Evolutionary conservation across 129 eudicot species (phyloP), one percentile per base, ranked within the genome.

Genomic region (Chrysanthemum makinoi): DNA sequence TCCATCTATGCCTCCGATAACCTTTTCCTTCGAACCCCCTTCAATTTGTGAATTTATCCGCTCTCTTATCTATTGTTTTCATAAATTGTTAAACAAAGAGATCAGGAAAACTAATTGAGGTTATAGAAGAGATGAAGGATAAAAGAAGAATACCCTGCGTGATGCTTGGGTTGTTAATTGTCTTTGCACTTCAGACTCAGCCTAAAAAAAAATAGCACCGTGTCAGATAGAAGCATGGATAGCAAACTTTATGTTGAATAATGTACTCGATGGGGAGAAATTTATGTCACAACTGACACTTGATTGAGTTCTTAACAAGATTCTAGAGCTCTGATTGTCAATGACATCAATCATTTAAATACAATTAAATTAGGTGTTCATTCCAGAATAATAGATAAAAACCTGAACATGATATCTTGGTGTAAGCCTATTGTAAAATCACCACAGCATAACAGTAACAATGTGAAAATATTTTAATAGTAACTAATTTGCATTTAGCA

Each of bases 91-190:
- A 65, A 71, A 65, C 6, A 46, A 14, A 64, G 39, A 43, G 33
- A 3, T 54, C 1, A 0, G 8, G 0, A 53, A 15, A 17, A 71
- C 47, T 18, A 4, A 55, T 28, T 49, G 53, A 65, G 56, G 3
- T 5, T 77, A 62, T 61, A 16, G 2, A 52, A 62, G 15, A 64
- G 43, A 54, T 11, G 52, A 39, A 47, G 39, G 67, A 69, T 20
- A 64, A 28, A 78, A 54, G 61, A 43, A 64, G 53, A 60, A 71
- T 55, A 64, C 81, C 77, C 77, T 78, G 67, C 81, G 77, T 12
- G 73, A 78, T 54, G 77, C 81, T 65, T 78, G 81, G 33, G 77
- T 78, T 26, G 81, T 78, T 70, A 78, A 71, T 63, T 78, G 77
- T 47, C 73, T 71, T 71, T 78, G 81, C 60, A 78, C 56, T 71